Percentiles rank a stretch among this genome's conserved stretches.
phyloP scores from a whole-genome alignment of 169 alveolate genomes.

The Cryptosporidium viatorum region DNA sequence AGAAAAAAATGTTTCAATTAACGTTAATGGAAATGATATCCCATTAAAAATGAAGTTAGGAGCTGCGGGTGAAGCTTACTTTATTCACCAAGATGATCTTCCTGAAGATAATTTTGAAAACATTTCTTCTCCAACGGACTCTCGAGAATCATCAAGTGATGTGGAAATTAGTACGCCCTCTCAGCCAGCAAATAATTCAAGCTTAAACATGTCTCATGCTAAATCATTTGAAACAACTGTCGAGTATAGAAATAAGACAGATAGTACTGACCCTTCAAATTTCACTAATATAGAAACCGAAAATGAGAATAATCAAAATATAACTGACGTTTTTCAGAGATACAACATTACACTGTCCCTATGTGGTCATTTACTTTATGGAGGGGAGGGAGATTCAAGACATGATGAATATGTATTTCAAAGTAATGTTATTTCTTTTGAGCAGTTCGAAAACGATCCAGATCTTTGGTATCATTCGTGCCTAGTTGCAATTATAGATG shows the following conservation, averaged over 20 bases:
- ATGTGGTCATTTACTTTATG: constrained; percentile 65
- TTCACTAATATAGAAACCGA: background rate
- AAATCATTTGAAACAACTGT: constrained; percentile 29
- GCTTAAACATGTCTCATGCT: background rate
- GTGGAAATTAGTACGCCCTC: constrained; percentile 4
- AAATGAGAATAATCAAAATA: background rate
- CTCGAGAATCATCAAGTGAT: constrained; percentile 21
- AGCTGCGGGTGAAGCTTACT: constrained; percentile 96
- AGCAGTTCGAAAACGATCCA: constrained; percentile 87
- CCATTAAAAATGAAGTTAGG: constrained; percentile 93
- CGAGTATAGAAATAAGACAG: constrained; percentile 33
- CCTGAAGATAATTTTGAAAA: constrained; percentile 26
- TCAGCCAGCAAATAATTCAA: background rate
- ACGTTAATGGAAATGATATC: constrained; percentile 92
- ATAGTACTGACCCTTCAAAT: constrained; percentile 5
- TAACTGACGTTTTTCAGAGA: background rate
- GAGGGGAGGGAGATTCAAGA: constrained; percentile 27
- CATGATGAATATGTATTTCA: constrained; percentile 65
- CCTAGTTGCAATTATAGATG: constrained; percentile 88
- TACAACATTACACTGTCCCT: constrained; percentile 46
- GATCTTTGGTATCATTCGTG: constrained; percentile 91
- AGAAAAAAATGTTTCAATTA: constrained; percentile 91
- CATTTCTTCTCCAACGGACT: constrained; percentile 52
- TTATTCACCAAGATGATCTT: constrained; percentile 86
- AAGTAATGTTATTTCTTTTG: constrained; percentile 82